Conservation (phyloP, 257 asterid genomes). For the Scutellaria minor region DNA sequence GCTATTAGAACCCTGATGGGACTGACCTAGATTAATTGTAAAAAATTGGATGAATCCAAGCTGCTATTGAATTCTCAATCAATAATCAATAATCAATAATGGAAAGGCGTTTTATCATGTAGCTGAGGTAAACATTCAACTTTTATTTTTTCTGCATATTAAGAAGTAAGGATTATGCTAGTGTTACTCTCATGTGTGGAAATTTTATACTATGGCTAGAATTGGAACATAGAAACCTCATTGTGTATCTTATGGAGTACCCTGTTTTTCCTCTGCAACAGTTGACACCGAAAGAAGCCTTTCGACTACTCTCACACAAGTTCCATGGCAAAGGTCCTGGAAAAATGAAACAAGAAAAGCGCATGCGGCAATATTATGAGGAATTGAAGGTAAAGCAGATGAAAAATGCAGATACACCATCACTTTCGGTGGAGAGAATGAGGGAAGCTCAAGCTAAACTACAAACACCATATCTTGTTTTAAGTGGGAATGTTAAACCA, state of each 20-base stretch:
- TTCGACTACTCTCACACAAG: conserved; percentile 84
- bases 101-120: neutral
- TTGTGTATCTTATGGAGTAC: conserved; percentile 28
- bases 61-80: neutral
- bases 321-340: conserved; percentile 99
- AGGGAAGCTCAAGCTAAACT: conserved; percentile 82
- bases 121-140: conserved; percentile 4
- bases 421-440: conserved; percentile 88
- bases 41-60: neutral
- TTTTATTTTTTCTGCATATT: conserved; percentile 7
- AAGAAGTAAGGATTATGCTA: neutral
- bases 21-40: neutral
- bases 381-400: conserved; percentile 92
- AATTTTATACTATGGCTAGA: neutral
- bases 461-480: conserved; percentile 78
- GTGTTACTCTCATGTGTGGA: neutral
- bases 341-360: conserved; percentile 91
- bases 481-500: conserved; percentile 86
- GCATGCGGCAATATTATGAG: conserved; percentile 86
- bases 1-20: conserved; percentile 5
- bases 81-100: neutral
- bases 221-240: conserved; percentile 9
- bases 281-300: conserved; percentile 97
- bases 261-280: conserved; percentile 42
- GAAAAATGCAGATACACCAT: conserved; percentile 94